These are phyloP conservation scores for Diaporthe australafricana DNA, from an alignment of 2,329 filamentous ascomycete species.

Conservation along the genomic window DNA sequence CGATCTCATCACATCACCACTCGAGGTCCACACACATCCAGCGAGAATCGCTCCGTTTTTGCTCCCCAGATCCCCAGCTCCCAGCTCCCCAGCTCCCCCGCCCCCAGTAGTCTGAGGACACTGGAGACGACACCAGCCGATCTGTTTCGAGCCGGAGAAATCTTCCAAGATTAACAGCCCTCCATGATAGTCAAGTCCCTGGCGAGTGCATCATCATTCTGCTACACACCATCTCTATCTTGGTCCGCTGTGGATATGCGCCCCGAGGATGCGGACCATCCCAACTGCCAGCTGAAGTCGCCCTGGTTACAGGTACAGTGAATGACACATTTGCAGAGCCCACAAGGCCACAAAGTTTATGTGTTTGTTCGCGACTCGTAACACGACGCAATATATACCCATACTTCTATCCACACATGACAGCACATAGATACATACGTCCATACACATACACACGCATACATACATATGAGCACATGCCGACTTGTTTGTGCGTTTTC, in stretches of 20 bases:
- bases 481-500: slow-evolving; percentile 1
- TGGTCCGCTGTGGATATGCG: slow-evolving; percentile 25
- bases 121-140: neutral
- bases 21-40: neutral
- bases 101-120: neutral
- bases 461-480: slow-evolving; percentile 14
- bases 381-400: slow-evolving; percentile 8
- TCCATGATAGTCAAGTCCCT: neutral
- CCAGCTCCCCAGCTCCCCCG: neutral
- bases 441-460: neutral
- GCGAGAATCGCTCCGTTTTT: neutral
- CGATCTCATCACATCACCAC: neutral
- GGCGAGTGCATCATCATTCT: slow-evolving; percentile 2
- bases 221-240: slow-evolving; percentile 19
- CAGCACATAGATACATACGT: neutral
- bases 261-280: slow-evolving; percentile 21
- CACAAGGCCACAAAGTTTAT: neutral
- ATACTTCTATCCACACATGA: neutral
- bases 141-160: slow-evolving; percentile 17
- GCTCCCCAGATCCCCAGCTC: neutral
- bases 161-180: slow-evolving; percentile 20
- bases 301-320: slow-evolving; percentile 25
- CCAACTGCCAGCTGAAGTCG: slow-evolving; percentile 19
- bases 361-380: slow-evolving; percentile 23
- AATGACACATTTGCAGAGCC: neutral